phyloP scores from a whole-genome alignment of 257 asterid species.

The Lithospermum erythrorhizon region DNA sequence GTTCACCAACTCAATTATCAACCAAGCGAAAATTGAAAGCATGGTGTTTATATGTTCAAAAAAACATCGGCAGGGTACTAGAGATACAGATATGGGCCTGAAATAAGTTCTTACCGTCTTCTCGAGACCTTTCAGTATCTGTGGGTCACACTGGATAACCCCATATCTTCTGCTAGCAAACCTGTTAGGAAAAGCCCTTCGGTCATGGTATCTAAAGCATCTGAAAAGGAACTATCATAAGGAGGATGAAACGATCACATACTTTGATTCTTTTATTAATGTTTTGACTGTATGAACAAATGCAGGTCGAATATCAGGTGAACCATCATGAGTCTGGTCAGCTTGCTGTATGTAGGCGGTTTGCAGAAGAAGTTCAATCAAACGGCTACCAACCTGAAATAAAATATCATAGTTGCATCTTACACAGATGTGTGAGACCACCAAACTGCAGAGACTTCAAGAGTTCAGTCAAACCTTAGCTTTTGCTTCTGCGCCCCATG shows the following conservation, averaged over 20 bases:
- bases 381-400: constrained; percentile 80
- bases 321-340: constrained; percentile 43
- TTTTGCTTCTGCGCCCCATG: constrained; percentile 78
- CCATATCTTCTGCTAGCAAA: constrained; percentile 64
- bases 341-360: constrained; percentile 86
- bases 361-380: constrained; percentile 70
- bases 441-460: constrained; percentile 6
- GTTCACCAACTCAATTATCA: background rate
- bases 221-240: constrained; percentile 4
- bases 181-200: constrained; percentile 31
- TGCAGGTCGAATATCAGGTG: constrained; percentile 95
- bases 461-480: constrained; percentile 55
- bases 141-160: constrained; percentile 75
- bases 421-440: constrained; percentile 6
- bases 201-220: constrained; percentile 19
- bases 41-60: background rate
- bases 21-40: background rate
- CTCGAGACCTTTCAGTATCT: constrained; percentile 77
- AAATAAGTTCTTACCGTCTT: constrained; percentile 42
- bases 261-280: constrained; percentile 46
- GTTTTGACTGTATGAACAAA: constrained; percentile 57
- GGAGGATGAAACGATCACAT: constrained; percentile 8
- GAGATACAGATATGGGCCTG: background rate
- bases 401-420: constrained; percentile 4
- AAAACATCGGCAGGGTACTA: background rate